These are phyloP conservation scores for Laburnicola sp. DNA, from an alignment of 2,329 filamentous ascomycete species.

Conservation along the genomic window DNA sequence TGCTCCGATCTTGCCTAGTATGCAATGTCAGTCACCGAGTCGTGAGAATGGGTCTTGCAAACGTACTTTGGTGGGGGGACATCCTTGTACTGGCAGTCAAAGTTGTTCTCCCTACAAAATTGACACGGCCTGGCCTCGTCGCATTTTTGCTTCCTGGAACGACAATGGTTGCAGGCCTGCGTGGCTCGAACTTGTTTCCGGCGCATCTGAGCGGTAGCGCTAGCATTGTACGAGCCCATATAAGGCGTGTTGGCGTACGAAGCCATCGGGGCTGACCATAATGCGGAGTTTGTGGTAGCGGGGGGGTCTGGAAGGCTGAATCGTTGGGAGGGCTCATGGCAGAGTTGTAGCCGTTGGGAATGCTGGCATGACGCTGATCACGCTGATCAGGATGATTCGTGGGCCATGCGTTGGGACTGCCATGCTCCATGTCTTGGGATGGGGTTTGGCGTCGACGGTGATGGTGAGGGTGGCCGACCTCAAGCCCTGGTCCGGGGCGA, in stretches of 20 bases:
- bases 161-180: slow-evolving; percentile 67
- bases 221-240: slow-evolving; percentile 31
- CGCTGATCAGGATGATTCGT: slow-evolving; percentile 36
- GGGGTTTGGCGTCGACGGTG: slow-evolving; percentile 34
- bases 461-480: slow-evolving; percentile 30
- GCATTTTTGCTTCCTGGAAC: slow-evolving; percentile 48
- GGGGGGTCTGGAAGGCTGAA: slow-evolving; percentile 36
- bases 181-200: slow-evolving; percentile 45
- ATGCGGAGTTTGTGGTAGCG: slow-evolving; percentile 30
- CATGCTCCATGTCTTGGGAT: slow-evolving; percentile 41
- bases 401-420: slow-evolving; percentile 37
- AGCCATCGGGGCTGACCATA: slow-evolving; percentile 34
- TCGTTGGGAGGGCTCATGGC: slow-evolving; percentile 39
- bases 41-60: background rate
- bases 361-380: slow-evolving; percentile 30
- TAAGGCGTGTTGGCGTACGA: slow-evolving; percentile 33
- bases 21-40: slow-evolving; percentile 22
- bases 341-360: slow-evolving; percentile 38
- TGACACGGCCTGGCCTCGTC: slow-evolving; percentile 47
- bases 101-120: slow-evolving; percentile 81
- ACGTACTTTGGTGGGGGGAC: slow-evolving; percentile 86
- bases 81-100: slow-evolving; percentile 86
- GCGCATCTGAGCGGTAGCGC: slow-evolving; percentile 24
- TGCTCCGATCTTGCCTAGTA: slow-evolving; percentile 53
- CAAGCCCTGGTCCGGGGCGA: slow-evolving; percentile 26